These are phyloP conservation scores for Chrysoporthe cubensis DNA, from an alignment of 2,329 filamentous ascomycete species.

Conservation along the genomic window DNA sequence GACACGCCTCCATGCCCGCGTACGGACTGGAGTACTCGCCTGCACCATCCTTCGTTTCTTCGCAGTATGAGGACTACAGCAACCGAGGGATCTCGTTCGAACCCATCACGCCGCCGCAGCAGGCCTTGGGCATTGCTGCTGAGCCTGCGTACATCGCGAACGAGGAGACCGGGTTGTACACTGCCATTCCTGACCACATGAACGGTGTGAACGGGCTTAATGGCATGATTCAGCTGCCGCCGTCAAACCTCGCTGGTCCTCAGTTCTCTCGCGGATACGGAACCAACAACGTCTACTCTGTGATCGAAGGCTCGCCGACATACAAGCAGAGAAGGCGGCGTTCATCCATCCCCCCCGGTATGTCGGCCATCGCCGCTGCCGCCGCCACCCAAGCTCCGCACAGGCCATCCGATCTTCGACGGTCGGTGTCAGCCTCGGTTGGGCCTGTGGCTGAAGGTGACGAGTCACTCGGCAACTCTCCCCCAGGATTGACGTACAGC, in stretches of 20 bases:
- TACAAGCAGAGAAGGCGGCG: constrained; percentile 97
- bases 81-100: constrained; percentile 95
- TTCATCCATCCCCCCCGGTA: constrained; percentile 85
- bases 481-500: constrained; percentile 75
- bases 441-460: constrained; percentile 80
- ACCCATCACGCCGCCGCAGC: constrained; percentile 93
- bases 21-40: constrained; percentile 96
- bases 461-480: constrained; percentile 77
- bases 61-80: constrained; percentile 97
- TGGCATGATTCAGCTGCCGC: constrained; percentile 87
- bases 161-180: constrained; percentile 95
- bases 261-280: constrained; percentile 78
- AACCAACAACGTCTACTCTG: constrained; percentile 83
- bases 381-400: constrained; percentile 53
- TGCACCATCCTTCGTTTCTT: constrained; percentile 97
- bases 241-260: constrained; percentile 78
- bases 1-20: constrained; percentile 97
- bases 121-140: constrained; percentile 76
- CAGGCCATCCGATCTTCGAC: constrained; percentile 85
- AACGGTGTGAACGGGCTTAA: constrained; percentile 74
- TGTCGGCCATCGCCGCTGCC: constrained; percentile 70
- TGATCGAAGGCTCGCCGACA: constrained; percentile 96
- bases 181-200: constrained; percentile 87
- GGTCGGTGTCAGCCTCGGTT: constrained; percentile 88
- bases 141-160: constrained; percentile 98